These are phyloP conservation scores for Actinomucor elegans DNA, from an alignment of 371 early-diverging fungal genomes.

Conservation along the genomic window DNA sequence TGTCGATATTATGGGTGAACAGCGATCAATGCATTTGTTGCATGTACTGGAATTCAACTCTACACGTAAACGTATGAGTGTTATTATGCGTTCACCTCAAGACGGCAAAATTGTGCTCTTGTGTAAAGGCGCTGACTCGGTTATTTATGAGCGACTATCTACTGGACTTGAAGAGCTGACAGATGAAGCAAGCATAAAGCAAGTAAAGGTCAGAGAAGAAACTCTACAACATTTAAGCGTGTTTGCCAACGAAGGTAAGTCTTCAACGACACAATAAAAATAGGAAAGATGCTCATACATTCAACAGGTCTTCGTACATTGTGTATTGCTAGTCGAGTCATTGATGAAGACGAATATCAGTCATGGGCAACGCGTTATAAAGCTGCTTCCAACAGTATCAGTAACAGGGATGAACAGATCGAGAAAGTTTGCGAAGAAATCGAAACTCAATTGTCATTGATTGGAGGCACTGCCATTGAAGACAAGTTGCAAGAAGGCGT, in stretches of 20 bases:
- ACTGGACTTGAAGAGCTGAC: slow-evolving; percentile 13
- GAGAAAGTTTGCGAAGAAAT: slow-evolving; percentile 86
- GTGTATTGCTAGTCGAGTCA: slow-evolving; percentile 79
- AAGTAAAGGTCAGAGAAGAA: slow-evolving; percentile 43
- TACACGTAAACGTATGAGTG: slow-evolving; percentile 87
- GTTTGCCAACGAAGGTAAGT: slow-evolving; percentile 82
- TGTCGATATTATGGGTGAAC: slow-evolving; percentile 75
- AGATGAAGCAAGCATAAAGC: slow-evolving; percentile 47
- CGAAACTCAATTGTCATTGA: slow-evolving; percentile 65
- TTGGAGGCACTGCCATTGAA: slow-evolving; percentile 91
- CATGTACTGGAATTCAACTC: slow-evolving; percentile 88
- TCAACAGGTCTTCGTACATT: slow-evolving; percentile 91
- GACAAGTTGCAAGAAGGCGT: slow-evolving; percentile 95
- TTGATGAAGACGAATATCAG: slow-evolving; percentile 76
- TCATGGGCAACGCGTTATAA: slow-evolving; percentile 78
- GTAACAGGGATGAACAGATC: slow-evolving; percentile 78
- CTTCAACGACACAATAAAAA: not conserved
- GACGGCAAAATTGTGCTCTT: slow-evolving; percentile 70
- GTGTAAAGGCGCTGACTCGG: slow-evolving; percentile 82
- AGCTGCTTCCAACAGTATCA: slow-evolving; percentile 78
- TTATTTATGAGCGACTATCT: slow-evolving; percentile 64
- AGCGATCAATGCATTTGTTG: slow-evolving; percentile 60
- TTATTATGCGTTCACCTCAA: slow-evolving; percentile 68
- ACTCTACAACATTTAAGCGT: slow-evolving; percentile 43
- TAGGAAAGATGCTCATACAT: not conserved